Base-by-base conservation (phyloP, 352 stramenopile genomes). In the Globisporangium nagaii region DNA sequence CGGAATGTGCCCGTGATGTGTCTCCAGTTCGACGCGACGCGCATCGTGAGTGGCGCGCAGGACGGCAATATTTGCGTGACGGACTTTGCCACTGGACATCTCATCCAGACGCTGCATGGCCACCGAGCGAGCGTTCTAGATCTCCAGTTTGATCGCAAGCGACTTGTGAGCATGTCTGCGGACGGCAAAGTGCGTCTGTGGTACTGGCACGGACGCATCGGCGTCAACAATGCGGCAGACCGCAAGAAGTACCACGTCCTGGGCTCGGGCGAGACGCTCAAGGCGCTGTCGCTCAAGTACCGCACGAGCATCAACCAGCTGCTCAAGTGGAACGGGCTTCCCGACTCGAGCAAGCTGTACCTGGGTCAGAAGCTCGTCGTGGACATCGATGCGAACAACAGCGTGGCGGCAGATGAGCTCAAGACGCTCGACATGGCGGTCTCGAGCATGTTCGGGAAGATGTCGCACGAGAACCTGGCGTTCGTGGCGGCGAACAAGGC, bases 331-430 rank as follows among this genome's bases (percentile, higher is more conserved):
- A 93, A 93, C 52, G 68, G 71, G 2, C 59, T 93, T 4, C 55
- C 73, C 0, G 78, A 93, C 44, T 85, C 77, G 25, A 85, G 71
- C 22, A 84, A 89, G 35, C 64, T 75, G 30, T 90, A 93, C 46
- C 46, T 90, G 13, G 82, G 82, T 4, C 82, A 93, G 49, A 90
- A 93, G 36, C 66, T 90, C 5, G 58, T 88, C 15, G 82, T 93
- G 0, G 72, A 79, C 28, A 67, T 90, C 7, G 63, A 75, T 39
- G 70, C 73, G 13, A 50, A 62, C 22, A 68, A 68, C 35, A 52
- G 52, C 8, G 65, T 56, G 9, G 68, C 70, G 6, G 70, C 63
- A 1, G 80, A 90, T 36, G 79, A 90, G 40, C 49, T 90, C 13
- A 73, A 78, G 39, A 74, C 68, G 0, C 56, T 90, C 22, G 78